phyloP scores from a whole-genome alignment of 345 rosid genomes.

The Mercurialis annua region DNA sequence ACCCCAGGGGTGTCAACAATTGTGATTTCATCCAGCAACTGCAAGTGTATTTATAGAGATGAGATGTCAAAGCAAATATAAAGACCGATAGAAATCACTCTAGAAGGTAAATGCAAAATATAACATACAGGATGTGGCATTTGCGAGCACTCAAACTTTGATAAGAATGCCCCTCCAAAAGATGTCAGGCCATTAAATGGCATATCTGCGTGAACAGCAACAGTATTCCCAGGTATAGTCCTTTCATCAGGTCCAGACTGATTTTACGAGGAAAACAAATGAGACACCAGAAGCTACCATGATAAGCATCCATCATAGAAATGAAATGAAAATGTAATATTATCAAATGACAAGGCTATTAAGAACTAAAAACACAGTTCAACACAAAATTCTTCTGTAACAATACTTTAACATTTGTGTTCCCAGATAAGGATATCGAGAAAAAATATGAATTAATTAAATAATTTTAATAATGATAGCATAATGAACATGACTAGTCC shows the following conservation, averaged over 20 bases:
- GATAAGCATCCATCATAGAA: neutral
- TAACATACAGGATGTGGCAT: conserved; percentile 32
- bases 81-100: neutral
- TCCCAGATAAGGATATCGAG: neutral
- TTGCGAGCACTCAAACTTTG: conserved; percentile 31
- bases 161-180: conserved; percentile 30
- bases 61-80: neutral
- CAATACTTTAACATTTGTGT: neutral
- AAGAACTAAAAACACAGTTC: neutral
- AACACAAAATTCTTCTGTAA: too few relatives aligned
- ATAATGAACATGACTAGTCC: neutral
- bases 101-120: neutral
- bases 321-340: neutral
- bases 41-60: neutral
- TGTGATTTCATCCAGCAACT: conserved; percentile 28
- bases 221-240: conserved; percentile 39
- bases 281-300: neutral
- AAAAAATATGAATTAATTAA: neutral
- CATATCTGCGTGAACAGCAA: conserved; percentile 36
- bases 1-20: conserved; percentile 32
- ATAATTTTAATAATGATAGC: neutral
- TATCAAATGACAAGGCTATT: neutral
- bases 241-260: conserved; percentile 36
- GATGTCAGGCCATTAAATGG: conserved; percentile 28
- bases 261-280: conserved; percentile 6